phyloP scores from a whole-genome alignment of 1,284 basidiomycete species.

The Thelephora terrestris region DNA sequence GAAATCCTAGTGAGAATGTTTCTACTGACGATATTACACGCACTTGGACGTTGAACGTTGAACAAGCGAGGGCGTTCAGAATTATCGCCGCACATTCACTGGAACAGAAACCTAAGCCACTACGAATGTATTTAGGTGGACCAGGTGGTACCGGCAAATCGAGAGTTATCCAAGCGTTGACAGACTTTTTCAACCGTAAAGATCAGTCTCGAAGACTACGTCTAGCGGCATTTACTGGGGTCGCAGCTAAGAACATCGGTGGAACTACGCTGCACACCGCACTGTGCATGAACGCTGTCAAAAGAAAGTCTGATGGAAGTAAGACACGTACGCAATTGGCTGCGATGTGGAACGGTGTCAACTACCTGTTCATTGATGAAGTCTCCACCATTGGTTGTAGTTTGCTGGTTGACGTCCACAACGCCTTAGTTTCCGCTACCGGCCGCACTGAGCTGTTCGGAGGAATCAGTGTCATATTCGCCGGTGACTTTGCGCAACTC shows the following conservation, averaged over 20 bases:
- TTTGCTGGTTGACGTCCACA: constrained; percentile 18
- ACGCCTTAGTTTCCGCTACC: constrained; percentile 22
- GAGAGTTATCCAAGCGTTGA: constrained; percentile 23
- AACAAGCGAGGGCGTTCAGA: constrained; percentile 22
- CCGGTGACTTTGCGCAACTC: constrained; percentile 30
- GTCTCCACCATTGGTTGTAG: constrained; percentile 30
- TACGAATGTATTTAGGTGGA: constrained; percentile 19
- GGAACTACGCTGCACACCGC: constrained; percentile 28
- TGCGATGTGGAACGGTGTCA: constrained; percentile 27
- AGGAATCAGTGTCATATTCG: constrained; percentile 28
- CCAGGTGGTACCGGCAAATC: no score
- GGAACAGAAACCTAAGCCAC: constrained; percentile 2
- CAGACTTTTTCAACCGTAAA: constrained; percentile 17
- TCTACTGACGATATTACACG: constrained; percentile 10
- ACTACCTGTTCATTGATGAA: constrained; percentile 32
- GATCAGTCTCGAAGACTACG: constrained; percentile 17
- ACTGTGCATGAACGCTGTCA: constrained; percentile 11
- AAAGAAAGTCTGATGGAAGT: background rate
- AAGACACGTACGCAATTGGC: constrained; percentile 11
- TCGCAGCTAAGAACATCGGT: constrained; percentile 25
- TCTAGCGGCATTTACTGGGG: constrained; percentile 24
- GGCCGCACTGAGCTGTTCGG: constrained; percentile 23
- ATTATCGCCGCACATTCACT: constrained; percentile 20
- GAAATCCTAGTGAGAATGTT: constrained; percentile 2
- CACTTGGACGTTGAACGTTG: constrained; percentile 16